Conservation (phyloP, 129 eudicot genomes). For the Gnaphalium uliginosum region DNA sequence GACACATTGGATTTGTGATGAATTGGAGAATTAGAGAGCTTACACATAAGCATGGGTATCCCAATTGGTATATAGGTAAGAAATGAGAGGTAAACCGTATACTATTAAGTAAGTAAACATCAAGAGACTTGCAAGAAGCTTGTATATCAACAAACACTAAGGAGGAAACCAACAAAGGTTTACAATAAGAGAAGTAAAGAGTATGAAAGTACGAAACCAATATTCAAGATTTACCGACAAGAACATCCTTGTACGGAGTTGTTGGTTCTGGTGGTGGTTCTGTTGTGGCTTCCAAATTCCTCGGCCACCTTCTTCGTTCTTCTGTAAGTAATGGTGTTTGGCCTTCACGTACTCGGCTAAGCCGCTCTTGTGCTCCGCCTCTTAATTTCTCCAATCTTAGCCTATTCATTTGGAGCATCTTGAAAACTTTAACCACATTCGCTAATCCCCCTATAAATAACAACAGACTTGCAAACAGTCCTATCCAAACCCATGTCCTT, state of each 20-base stretch:
- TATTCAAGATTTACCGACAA: slow-evolving; percentile 55
- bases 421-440: slow-evolving; percentile 87
- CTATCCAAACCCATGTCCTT: slow-evolving; percentile 59
- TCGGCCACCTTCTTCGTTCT: slow-evolving; percentile 41
- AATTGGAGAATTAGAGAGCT: too few species aligned
- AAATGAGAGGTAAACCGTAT: slow-evolving; percentile 3
- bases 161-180: slow-evolving; percentile 1
- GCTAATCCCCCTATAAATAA: slow-evolving; percentile 72
- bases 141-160: background rate
- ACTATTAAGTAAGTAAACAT: background rate
- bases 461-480: slow-evolving; percentile 63
- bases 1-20: too few species aligned
- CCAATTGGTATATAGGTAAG: too few species aligned
- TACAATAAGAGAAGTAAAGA: slow-evolving; percentile 12
- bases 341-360: slow-evolving; percentile 62
- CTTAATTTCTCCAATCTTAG: slow-evolving; percentile 79
- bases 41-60: too few species aligned
- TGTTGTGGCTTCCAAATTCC: slow-evolving; percentile 24
- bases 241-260: slow-evolving; percentile 88
- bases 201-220: background rate
- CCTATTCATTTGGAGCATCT: slow-evolving; percentile 76
- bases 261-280: slow-evolving; percentile 23
- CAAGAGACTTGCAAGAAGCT: slow-evolving; percentile 3
- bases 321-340: slow-evolving; percentile 59
- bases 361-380: slow-evolving; percentile 89